Conservation (phyloP, 371 early-diverging fungal genomes). For the Antonospora locustae region DNA sequence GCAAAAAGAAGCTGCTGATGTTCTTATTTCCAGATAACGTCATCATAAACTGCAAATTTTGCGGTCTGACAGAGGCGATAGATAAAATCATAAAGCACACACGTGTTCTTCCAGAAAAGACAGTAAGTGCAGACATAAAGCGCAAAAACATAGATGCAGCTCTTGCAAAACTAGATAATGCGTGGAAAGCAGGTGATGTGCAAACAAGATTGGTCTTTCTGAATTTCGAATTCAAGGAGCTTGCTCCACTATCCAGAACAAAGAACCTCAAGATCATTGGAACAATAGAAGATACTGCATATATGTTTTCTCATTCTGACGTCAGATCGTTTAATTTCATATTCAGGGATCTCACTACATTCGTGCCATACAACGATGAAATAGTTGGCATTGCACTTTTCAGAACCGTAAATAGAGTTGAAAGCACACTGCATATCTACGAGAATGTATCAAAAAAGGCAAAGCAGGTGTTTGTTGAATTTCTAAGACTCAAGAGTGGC, state of each 20-base stretch:
- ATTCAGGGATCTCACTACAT: constrained; percentile 51
- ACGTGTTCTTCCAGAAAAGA: no score
- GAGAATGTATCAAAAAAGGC: constrained; percentile 35
- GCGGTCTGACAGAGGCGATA: no score
- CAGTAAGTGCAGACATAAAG: no score
- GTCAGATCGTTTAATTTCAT: constrained; percentile 43
- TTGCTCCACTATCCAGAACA: neutral
- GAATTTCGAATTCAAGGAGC: constrained; percentile 34
- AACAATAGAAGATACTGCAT: constrained; percentile 41
- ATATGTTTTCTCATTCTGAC: constrained; percentile 23
- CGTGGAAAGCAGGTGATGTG: no score
- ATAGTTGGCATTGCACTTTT: constrained; percentile 25
- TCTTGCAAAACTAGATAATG: no score
- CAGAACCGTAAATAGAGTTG: neutral
- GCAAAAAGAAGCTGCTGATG: constrained; percentile 31
- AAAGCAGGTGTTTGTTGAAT: constrained; percentile 17
- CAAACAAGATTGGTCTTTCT: constrained; percentile 26
- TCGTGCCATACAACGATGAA: constrained; percentile 39
- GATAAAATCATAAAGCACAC: no score
- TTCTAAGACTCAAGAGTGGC: constrained; percentile 11
- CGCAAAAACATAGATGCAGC: no score
- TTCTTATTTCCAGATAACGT: constrained; percentile 42
- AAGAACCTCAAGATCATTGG: constrained; percentile 33
- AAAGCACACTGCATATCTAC: constrained; percentile 12
- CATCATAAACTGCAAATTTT: constrained; percentile 25